These are phyloP conservation scores for Hyaloscypha bicolor DNA, from an alignment of 495 filamentous ascomycete genomes.

Conservation along the genomic window DNA sequence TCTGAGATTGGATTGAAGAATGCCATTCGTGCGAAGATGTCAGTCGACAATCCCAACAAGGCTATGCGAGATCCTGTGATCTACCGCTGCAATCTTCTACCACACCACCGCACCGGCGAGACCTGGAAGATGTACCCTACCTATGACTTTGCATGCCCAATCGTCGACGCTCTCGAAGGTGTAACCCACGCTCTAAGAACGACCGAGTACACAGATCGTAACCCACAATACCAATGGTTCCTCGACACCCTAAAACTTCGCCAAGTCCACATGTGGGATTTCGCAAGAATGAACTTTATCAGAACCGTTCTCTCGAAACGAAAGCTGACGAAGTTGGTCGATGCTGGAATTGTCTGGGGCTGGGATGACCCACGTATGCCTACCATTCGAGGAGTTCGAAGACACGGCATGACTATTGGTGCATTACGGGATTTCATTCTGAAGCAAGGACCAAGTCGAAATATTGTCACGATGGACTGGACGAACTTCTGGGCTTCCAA, in stretches of 20 bases:
- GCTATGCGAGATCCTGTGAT: conserved; percentile 81
- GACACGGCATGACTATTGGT: conserved; percentile 78
- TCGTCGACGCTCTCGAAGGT: conserved; percentile 88
- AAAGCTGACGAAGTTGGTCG: conserved; percentile 92
- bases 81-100: conserved; percentile 73
- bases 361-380: conserved; percentile 87
- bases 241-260: conserved; percentile 82
- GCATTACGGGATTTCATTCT: conserved; percentile 80
- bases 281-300: conserved; percentile 95
- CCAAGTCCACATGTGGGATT: conserved; percentile 94
- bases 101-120: conserved; percentile 86
- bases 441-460: conserved; percentile 79
- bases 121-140: conserved; percentile 96
- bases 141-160: conserved; percentile 92
- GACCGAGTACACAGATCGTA: conserved; percentile 96
- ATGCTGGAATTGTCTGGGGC: conserved; percentile 78
- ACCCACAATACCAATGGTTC: conserved; percentile 98
- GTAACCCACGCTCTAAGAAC: conserved; percentile 95
- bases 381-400: conserved; percentile 75
- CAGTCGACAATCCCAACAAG: conserved; percentile 72
- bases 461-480: conserved; percentile 81
- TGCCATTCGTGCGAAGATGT: conserved; percentile 82
- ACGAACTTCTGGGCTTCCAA: conserved; percentile 81
- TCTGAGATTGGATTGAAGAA: conserved; percentile 66
- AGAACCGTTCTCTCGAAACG: conserved; percentile 89